Base-by-base conservation (phyloP, 2,329 filamentous ascomycete genomes). In the Talaromyces albobiverticillius region DNA sequence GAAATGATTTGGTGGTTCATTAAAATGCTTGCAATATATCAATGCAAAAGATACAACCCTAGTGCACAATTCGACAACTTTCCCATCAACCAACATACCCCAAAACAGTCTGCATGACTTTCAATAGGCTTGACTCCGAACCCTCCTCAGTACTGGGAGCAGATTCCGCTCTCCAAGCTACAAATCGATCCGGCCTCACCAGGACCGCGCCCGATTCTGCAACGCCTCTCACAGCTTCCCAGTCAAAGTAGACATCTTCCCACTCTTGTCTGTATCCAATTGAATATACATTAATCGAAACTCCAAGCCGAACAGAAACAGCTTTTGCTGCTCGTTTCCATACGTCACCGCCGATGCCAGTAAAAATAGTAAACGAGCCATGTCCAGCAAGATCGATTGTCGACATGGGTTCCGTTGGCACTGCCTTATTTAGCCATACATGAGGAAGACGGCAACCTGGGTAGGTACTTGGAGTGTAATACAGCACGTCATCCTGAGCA, bases 241-340 rank as follows among this genome's bases (percentile, higher is more conserved):
- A 87, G 53, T 85, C 82, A 56, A 77, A 78, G 64, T 86, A 86
- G 0, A 82, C 73, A 62, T 87, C 84, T 62, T 85, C 79, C 58
- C 76, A 86, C 53, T 86, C 82, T 57, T 81, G 78, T 13, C 74
- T 69, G 68, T 76, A 82, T 0, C 84, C 84, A 58, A 87, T 81
- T 2, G 72, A 75, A 56, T 80, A 76, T 1, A 68, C 72, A 3
- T 72, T 73, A 26, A 87, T 72, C 5, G 72, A 65, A 0, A 86
- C 64, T 0, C 74, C 76, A 0, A 81, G 61, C 8, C 65, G 58
- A 16, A 66, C 59, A 0, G 65, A 58, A 2, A 79, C 74, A 2
- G 61, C 62, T 3, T 56, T 53, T 0, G 79, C 82, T 1, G 82
- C 82, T 1, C 58, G 51, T 52, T 76, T 79, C 83, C 83, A 86